Evolutionary conservation across 768 basidiomycete species (phyloP).

Genomic region (Russula brevipes): DNA sequence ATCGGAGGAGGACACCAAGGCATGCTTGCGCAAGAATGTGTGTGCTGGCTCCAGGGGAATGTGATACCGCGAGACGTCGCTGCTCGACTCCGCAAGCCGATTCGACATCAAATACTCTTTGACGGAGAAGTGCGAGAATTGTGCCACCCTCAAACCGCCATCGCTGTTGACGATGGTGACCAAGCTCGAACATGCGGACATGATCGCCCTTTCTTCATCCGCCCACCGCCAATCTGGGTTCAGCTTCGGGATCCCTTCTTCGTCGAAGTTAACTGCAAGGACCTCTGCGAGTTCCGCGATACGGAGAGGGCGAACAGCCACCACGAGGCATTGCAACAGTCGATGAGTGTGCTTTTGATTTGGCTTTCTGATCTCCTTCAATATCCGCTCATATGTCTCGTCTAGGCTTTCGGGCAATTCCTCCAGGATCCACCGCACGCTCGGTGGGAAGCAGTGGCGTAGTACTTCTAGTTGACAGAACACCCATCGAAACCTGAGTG

Average conservation of each 20-base stretch:
- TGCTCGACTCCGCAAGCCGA: not conserved
- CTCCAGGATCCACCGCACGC: not conserved
- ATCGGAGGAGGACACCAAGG: not conserved
- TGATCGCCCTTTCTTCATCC: not conserved
- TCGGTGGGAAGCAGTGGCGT: not conserved
- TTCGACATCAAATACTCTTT: not conserved
- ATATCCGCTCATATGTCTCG: not conserved
- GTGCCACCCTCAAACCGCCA: no score
- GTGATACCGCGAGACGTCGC: not conserved
- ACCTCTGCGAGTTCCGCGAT: conserved; percentile 1
- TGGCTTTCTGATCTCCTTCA: not conserved
- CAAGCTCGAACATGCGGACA: not conserved
- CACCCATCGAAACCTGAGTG: conserved; percentile 1
- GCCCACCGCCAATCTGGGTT: not conserved
- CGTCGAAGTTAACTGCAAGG: not conserved
- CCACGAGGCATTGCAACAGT: conserved; percentile 1
- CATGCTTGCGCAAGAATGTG: conserved; percentile 2
- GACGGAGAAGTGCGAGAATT: not conserved
- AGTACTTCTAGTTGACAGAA: not conserved
- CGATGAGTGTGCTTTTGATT: not conserved
- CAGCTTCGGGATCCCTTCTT: not conserved
- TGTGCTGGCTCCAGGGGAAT: not conserved
- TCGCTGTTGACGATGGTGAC: not conserved
- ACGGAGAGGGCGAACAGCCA: not conserved
- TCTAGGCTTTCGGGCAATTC: not conserved